Percentiles rank a stretch among this genome's conserved stretches.
phyloP scores from a whole-genome alignment of 2,329 filamentous ascomycete species.

The Xylariaceae sp. region DNA sequence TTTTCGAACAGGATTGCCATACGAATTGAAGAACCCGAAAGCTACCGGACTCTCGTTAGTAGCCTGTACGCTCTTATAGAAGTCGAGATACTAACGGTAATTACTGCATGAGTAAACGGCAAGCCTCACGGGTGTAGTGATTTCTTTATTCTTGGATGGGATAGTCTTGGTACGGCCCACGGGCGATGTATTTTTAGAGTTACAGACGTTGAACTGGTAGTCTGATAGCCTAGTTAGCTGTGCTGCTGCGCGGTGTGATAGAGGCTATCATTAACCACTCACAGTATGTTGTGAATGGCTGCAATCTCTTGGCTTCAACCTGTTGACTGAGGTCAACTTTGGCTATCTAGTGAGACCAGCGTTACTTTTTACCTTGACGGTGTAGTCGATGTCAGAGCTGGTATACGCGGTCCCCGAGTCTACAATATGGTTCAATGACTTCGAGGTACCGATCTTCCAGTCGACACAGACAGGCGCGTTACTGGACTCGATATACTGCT shows the following conservation, averaged over 20 bases:
- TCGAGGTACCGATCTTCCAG: slow-evolving; percentile 63
- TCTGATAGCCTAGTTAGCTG: slow-evolving; percentile 32
- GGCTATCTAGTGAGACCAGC: neutral
- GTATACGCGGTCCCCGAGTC: slow-evolving; percentile 68
- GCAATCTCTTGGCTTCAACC: slow-evolving; percentile 68
- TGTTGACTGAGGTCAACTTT: slow-evolving; percentile 34
- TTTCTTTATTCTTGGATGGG: slow-evolving; percentile 60
- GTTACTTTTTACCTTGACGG: slow-evolving; percentile 62
- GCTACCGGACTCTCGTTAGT: slow-evolving; percentile 39
- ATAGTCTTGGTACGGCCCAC: slow-evolving; percentile 74
- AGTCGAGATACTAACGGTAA: slow-evolving; percentile 53
- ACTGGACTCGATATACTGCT: slow-evolving; percentile 52
- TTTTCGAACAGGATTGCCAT: slow-evolving; percentile 64
- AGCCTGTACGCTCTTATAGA: neutral
- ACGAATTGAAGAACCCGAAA: slow-evolving; percentile 65
- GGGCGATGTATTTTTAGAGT: slow-evolving; percentile 64
- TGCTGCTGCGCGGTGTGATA: neutral
- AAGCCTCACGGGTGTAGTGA: slow-evolving; percentile 61
- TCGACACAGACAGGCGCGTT: slow-evolving; percentile 70
- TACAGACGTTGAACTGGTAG: slow-evolving; percentile 74
- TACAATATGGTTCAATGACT: slow-evolving; percentile 50
- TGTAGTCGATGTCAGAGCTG: slow-evolving; percentile 75
- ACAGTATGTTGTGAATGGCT: slow-evolving; percentile 66
- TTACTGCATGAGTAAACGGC: slow-evolving; percentile 77
- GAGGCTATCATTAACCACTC: neutral